Percentiles rank a stretch among this genome's conserved stretches.
Evolutionary conservation across 2,329 filamentous ascomycete species (phyloP).

Genomic region (Ceratocystis eucalypticola): DNA sequence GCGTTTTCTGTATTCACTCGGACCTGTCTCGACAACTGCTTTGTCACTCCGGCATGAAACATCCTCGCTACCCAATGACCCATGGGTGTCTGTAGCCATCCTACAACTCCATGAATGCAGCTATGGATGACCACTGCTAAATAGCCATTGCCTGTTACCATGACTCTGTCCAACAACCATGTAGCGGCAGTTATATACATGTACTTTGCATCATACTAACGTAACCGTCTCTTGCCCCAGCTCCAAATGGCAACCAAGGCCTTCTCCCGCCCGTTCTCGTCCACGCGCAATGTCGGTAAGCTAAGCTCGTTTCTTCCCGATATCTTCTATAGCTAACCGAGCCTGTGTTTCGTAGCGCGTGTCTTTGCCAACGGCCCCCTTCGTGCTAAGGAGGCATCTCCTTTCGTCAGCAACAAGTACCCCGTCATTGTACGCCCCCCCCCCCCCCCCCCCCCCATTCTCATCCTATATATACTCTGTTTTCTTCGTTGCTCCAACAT

Average conservation of each 20-base stretch:
- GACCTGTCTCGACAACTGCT: background rate
- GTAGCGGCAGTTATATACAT: background rate
- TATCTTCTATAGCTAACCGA: background rate
- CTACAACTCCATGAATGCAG: background rate
- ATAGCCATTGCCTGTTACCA: background rate
- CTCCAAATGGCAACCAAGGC: conserved; percentile 29
- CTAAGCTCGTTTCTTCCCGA: conserved; percentile 17
- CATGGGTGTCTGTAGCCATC: background rate
- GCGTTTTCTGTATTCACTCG: background rate
- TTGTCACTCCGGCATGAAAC: background rate
- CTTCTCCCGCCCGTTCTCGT: conserved; percentile 70
- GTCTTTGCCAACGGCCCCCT: conserved; percentile 77
- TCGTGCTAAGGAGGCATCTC: conserved; percentile 83
- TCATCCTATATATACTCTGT: background rate
- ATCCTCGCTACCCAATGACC: background rate
- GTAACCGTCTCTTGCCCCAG: background rate
- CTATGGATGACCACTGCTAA: background rate
- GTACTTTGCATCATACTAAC: conserved; percentile 17
- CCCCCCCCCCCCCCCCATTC: conserved; percentile 4
- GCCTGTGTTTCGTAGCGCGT: conserved; percentile 42
- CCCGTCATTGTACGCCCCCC: conserved; percentile 65
- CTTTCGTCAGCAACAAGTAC: conserved; percentile 79
- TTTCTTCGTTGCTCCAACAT: background rate
- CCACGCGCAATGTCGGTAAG: conserved; percentile 66
- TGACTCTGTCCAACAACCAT: background rate